Base-by-base conservation (phyloP, 495 filamentous ascomycete species). In the Haplographium delicatum region DNA sequence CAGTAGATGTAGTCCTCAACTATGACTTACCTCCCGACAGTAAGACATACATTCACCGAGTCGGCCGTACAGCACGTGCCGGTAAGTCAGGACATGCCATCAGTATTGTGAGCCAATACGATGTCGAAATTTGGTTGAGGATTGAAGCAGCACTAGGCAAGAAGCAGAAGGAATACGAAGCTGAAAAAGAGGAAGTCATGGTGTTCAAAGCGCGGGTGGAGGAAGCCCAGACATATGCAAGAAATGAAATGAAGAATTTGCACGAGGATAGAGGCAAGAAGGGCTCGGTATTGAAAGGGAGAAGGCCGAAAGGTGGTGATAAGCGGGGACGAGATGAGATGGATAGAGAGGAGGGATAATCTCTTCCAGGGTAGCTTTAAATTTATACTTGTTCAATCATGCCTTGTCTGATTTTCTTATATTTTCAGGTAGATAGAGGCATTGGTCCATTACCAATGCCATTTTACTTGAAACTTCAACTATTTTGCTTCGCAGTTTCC, bases 31-130 rank as follows among this genome's bases (percentile, higher is more conserved):
- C 88, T 0, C 72, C 73, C 11, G 88, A 91, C 52, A 84, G 81
- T 60, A 93, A 96, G 66, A 96, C 89, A 0, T 98, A 96, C 59
- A 87, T 98, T 44, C 93, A 98, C 63, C 82, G 93, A 33, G 91
- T 96, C 2, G 93, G 93, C 5, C 84, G 93, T 52, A 98, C 93
- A 0, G 93, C 93, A 0, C 77, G 93, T 65, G 91, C 93, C 0
- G 91, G 91, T 11, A 88, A 88, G 60, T 82, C 80, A 20, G 91
- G 91, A n/a, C 73, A 85, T 26, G 89, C 90, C 1, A 76, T 96
- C 33, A 83, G 74, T 22, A 66, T 97, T 7, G 83, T 91, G 2
- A 94, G 86, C 3, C 93, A 98, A 62, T 97, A 96, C 52, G 93
- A 97, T 59, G 61, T 95, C 23, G 93, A 97, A 62, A 71, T 96